Base-by-base conservation (phyloP, 805 yeast genomes). In the Barnettozyma salicaria region DNA sequence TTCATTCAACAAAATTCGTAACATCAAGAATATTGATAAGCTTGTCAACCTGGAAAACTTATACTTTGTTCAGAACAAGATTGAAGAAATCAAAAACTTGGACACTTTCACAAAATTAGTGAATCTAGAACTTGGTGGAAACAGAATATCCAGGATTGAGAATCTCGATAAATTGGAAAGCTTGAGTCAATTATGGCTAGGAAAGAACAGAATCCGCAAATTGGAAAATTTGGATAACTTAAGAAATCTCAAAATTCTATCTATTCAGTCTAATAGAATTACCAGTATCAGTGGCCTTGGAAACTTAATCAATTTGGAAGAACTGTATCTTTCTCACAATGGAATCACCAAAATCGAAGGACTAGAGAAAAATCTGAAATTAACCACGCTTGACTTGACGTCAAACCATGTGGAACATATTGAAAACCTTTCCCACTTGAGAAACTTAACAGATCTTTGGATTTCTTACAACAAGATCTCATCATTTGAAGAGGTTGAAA, bases 91-190 rank as follows among this genome's bases (percentile, higher is more conserved):
- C 47, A 78, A 77, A 47, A 78, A 80, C 48, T 47, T 90, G 33
- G 75, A 74, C 11, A 66, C 68, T 2, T 65, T 87, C 40, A 59
- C 56, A 2, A 66, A 74, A 14, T 60, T 92, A 45, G 72, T 62
- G 36, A 83, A 81, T 47, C 63, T 92, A 37, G 98, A 92, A 60
- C 67, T 92, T 27, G 98, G 97, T 10, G 98, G 97, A 18, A 92
- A 92, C 60, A 69, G 76, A 40, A 71, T 87, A 31, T 68, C 74
- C 30, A 58, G 51, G 27, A 76, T 83, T 30, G 81, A 77, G 44
- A 74, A 76, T 27, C 55, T 89, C 48, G 68, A 70, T 16, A 59
- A 62, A 0, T 64, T 90, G 41, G 63, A 60, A 0, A 72, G 69
- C 34, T 61, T 92, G 30, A 74, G 76, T 45, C 83, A 89, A 55